Evolutionary conservation across 371 early-diverging fungal species (phyloP).

Genomic region (Mucor indicus): DNA sequence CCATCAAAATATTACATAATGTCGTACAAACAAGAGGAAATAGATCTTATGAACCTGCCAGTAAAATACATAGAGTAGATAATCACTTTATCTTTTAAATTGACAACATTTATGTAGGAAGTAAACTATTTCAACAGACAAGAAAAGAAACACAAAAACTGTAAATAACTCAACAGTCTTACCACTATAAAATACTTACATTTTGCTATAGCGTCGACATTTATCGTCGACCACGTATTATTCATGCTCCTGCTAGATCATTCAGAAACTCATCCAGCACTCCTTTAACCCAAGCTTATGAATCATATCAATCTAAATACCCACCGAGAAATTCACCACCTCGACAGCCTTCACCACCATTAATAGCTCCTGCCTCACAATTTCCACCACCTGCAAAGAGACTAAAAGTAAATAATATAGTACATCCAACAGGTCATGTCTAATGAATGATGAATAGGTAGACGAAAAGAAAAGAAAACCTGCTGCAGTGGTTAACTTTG

Average conservation of each 20-base stretch:
- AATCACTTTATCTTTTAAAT: not conserved
- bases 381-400: not conserved
- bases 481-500: conserved; percentile 29
- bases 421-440: not conserved
- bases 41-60: conserved; percentile 22
- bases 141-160: conserved; percentile 28
- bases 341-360: not conserved
- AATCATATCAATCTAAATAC: conserved; percentile 6
- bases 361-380: not conserved
- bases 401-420: not conserved
- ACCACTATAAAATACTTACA: not conserved
- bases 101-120: conserved; percentile 11
- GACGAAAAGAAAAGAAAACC: conserved; percentile 15
- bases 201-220: no score
- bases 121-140: conserved; percentile 36
- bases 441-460: not conserved
- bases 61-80: conserved; percentile 9
- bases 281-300: conserved; percentile 4
- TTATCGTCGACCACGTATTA: not conserved
- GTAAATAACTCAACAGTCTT: conserved; percentile 13
- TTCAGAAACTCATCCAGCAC: no score
- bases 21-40: conserved; percentile 17
- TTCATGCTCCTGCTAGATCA: conserved; percentile 13
- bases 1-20: conserved; percentile 38
- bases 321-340: conserved; percentile 4